These are phyloP conservation scores for Sugiyamaella paludigena DNA, from an alignment of 1,139 yeast species.

Conservation along the genomic window DNA sequence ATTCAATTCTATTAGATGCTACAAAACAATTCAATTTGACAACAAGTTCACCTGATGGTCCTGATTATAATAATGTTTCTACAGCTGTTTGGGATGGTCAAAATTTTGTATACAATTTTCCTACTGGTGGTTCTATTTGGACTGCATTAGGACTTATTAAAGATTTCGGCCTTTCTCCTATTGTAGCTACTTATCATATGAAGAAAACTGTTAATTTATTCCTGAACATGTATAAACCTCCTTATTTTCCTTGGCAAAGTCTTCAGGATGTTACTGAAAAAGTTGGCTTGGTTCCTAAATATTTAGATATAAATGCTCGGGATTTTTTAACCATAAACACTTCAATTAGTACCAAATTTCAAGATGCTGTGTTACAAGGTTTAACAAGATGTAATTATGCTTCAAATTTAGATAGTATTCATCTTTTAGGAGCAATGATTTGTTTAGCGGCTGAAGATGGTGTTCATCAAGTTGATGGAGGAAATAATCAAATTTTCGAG, in stretches of 20 bases:
- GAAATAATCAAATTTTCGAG: conserved; percentile 44
- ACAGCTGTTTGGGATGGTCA: conserved; percentile 45
- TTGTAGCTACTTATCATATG: conserved; percentile 25
- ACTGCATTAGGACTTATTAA: conserved; percentile 25
- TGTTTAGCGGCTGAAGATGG: conserved; percentile 40
- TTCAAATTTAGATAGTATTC: conserved; percentile 40
- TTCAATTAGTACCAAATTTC: conserved; percentile 31
- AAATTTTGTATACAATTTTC: conserved; percentile 26
- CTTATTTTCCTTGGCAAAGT: conserved; percentile 35
- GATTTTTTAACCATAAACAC: conserved; percentile 25
- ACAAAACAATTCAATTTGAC: conserved; percentile 38
- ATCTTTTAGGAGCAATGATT: conserved; percentile 43
- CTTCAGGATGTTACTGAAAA: conserved; percentile 21
- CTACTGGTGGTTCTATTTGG: conserved; percentile 18
- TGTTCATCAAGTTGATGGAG: conserved; percentile 40
- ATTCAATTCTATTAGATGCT: conserved; percentile 39
- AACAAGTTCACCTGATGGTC: conserved; percentile 17
- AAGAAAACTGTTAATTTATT: conserved; percentile 27
- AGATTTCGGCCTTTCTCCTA: conserved; percentile 35
- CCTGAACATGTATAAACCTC: conserved; percentile 30
- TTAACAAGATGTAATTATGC: conserved; percentile 46
- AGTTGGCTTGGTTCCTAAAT: conserved; percentile 28
- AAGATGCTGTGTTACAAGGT: conserved; percentile 39
- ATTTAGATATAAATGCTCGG: neutral
- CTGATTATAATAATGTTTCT: conserved; percentile 24